A percentile compares a stretch with the other conserved stretches of the same genome.
Conservation (phyloP, 2,329 filamentous ascomycete genomes). For the Hypoxylon sp. region DNA sequence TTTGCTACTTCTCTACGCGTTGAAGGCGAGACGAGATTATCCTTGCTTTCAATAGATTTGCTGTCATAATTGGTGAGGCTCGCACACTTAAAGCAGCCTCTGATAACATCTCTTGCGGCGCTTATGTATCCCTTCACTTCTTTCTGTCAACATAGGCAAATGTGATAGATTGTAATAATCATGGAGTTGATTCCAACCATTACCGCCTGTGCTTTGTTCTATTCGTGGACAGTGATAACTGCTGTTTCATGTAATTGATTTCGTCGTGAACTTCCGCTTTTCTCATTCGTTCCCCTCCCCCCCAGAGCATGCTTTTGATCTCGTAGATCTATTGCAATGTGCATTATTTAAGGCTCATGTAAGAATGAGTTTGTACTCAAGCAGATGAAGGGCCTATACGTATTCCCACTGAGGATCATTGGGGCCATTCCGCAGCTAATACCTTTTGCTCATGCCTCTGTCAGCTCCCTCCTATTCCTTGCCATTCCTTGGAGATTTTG, state of each 20-base stretch:
- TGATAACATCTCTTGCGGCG: constrained; percentile 14
- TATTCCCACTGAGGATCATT: neutral
- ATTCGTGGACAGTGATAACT: neutral
- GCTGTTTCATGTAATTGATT: neutral
- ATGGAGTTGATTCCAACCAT: constrained; percentile 19
- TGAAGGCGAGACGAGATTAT: neutral
- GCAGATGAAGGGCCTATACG: neutral
- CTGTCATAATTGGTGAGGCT: constrained; percentile 25
- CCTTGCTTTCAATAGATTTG: constrained; percentile 21
- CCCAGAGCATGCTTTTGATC: neutral
- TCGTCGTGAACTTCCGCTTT: neutral
- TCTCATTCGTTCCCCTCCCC: neutral
- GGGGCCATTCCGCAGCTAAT: no score
- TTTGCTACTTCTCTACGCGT: neutral
- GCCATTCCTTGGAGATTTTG: no score
- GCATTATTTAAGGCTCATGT: neutral
- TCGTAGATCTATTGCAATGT: neutral
- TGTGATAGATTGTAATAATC: constrained; percentile 26
- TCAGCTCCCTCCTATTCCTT: no score
- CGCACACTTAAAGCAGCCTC: constrained; percentile 14
- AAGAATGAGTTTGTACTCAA: neutral
- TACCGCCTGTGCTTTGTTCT: constrained; percentile 2
- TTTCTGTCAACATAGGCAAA: constrained; percentile 26
- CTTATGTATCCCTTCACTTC: constrained; percentile 24
- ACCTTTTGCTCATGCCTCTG: no score